Evolutionary conservation across 108 stramenopile genomes (phyloP).

Genomic region (Discostella stelligeroides): DNA sequence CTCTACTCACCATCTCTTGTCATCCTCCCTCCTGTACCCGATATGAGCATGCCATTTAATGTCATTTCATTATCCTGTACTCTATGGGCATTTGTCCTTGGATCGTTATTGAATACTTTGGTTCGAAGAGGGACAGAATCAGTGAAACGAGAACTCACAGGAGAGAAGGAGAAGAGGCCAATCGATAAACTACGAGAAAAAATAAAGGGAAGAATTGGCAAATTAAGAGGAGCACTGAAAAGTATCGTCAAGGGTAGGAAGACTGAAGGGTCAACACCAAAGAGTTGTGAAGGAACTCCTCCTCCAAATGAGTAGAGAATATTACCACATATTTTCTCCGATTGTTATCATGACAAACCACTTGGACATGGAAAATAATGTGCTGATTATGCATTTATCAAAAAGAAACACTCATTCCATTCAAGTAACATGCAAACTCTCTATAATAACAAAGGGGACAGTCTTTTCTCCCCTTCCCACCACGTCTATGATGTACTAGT

Average conservation of each 20-base stretch:
- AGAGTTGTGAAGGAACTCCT: too few relatives aligned
- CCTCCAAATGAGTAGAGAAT: too few relatives aligned
- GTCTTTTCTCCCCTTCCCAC: too few relatives aligned
- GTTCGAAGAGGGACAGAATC: conserved; percentile 71
- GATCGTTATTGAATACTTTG: conserved; percentile 79
- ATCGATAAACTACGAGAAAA: conserved; percentile 41
- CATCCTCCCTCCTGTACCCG: conserved; percentile 83
- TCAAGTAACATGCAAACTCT: too few relatives aligned
- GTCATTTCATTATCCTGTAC: conserved; percentile 88
- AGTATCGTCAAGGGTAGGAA: not conserved
- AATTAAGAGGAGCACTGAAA: conserved; percentile 41
- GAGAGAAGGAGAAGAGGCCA: conserved; percentile 46
- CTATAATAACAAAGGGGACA: too few relatives aligned
- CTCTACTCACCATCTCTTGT: conserved; percentile 70
- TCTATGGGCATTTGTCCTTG: conserved; percentile 85
- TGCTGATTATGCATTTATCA: too few relatives aligned
- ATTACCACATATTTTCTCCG: too few relatives aligned
- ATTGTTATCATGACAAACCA: too few relatives aligned
- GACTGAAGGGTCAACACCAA: too few relatives aligned
- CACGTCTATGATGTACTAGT: too few relatives aligned
- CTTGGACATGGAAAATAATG: too few relatives aligned
- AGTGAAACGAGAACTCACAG: conserved; percentile 57
- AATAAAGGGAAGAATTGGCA: conserved; percentile 18
- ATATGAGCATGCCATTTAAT: conserved; percentile 97
- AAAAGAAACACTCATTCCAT: too few relatives aligned